Evolutionary conservation across 192 early-diverging fungal species (phyloP), one percentile per base, ranked within the genome.

Genomic region (Backusella westeae): DNA sequence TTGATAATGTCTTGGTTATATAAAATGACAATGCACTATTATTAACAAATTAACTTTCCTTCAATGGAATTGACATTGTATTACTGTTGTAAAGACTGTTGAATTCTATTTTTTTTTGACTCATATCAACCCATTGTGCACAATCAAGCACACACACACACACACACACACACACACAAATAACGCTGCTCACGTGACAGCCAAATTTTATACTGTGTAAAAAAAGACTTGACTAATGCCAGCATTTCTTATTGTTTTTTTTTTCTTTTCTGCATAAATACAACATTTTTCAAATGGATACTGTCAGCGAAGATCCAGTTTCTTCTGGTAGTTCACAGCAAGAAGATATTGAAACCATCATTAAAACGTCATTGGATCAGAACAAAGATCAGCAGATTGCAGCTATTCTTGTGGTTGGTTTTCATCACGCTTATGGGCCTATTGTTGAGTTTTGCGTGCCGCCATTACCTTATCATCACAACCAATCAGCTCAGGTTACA

Each of bases 371-470:
- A 34, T 44, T 83, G 36, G 78, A 75, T 39, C 67, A 76, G 39
- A 80, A 83, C 41, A 72, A 66, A n/a, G 67, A 83, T 74, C 66
- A 72, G 29, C 78, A 73, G 34, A 79, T 83, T 41, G 82, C 82
- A 34, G 82, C 82, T 1, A 76, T 83, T 52, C 34, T 79, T 23
- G 82, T 83, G 0, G 77, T 83, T 23, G 82, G 82, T 4, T 83
- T 83, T 29, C 87, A 88, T 68, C 87, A 88, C 65, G 83, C 87
- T 26, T 85, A 86, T 79, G 87, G 87, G 26, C 87, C 87, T 46
- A 86, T 88, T 41, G 75, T 85, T 36, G 87, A 88, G 38, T 88
- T 84, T 35, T 83, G 83, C 32, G 69, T 81, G 70, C 87, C 87
- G 4, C 87, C 87, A 41, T 80, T 88, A 67, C 87, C 87, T 23